phyloP scores from a whole-genome alignment of 163 green algal genomes.

The Smithsoniella earleae region DNA sequence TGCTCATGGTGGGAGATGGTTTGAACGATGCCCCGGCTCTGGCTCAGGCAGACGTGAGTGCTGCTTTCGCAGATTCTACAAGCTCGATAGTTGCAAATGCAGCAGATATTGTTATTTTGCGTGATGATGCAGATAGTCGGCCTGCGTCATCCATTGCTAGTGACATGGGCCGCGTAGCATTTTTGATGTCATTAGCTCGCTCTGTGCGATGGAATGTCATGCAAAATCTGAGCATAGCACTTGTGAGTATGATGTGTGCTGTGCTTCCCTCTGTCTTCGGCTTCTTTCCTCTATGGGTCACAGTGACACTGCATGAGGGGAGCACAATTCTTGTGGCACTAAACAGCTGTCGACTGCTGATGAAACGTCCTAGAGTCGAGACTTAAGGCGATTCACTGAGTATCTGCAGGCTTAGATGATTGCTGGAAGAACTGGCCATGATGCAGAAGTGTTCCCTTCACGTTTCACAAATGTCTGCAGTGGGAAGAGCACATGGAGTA shows the following conservation, averaged over 20 bases:
- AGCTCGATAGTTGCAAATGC: neutral
- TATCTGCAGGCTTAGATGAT: no score
- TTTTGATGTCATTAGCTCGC: neutral
- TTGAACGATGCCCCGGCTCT: constrained; percentile 86
- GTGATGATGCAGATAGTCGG: neutral
- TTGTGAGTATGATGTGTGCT: constrained; percentile 62
- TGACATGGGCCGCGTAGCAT: constrained; percentile 1
- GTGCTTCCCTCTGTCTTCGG: constrained; percentile 68
- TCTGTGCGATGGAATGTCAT: neutral
- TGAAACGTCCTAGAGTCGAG: constrained; percentile 32
- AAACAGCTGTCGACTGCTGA: constrained; percentile 73
- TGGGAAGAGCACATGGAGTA: no score
- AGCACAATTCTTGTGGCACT: constrained; percentile 82
- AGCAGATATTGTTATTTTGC: constrained; percentile 10
- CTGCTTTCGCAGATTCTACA: neutral
- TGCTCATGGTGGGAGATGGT: constrained; percentile 87
- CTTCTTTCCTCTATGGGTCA: constrained; percentile 80
- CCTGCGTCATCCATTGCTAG: neutral
- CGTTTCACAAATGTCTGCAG: no score
- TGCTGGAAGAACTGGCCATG: no score
- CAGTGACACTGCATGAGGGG: constrained; percentile 88
- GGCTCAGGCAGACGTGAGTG: constrained; percentile 48
- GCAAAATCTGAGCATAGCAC: constrained; percentile 70
- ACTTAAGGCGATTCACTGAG: no score
- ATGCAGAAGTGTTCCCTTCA: no score